These are phyloP conservation scores for Rutstroemia sp. DNA, from an alignment of 2,329 filamentous ascomycete species.

Conservation along the genomic window DNA sequence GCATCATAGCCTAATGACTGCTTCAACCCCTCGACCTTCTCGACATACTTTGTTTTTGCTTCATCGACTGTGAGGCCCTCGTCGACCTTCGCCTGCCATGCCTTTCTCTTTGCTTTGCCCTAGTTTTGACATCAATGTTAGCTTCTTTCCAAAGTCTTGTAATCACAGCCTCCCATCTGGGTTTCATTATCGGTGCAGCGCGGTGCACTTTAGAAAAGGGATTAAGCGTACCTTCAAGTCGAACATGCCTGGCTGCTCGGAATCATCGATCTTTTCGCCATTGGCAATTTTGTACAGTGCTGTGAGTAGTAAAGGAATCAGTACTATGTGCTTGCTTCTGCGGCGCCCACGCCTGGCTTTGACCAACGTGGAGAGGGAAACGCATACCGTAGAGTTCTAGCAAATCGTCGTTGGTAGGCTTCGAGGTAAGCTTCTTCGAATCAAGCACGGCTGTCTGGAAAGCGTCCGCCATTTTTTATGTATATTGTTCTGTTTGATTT, in stretches of 20 bases:
- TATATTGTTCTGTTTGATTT: neutral
- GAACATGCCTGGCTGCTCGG: conserved; percentile 58
- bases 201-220: neutral
- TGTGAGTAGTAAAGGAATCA: conserved; percentile 23
- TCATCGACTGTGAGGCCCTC: conserved; percentile 51
- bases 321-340: neutral
- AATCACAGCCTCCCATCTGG: neutral
- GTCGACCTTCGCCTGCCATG: conserved; percentile 67
- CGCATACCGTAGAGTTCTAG: conserved; percentile 35
- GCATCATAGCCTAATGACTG: conserved; percentile 58
- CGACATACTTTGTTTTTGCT: conserved; percentile 72
- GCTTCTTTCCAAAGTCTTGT: neutral
- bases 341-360: neutral
- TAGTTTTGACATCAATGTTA: neutral
- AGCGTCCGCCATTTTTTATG: conserved; percentile 10
- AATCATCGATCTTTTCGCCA: conserved; percentile 49
- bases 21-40: conserved; percentile 66
- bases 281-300: conserved; percentile 52
- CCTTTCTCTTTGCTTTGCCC: conserved; percentile 73
- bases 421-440: conserved; percentile 59
- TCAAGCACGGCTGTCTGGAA: conserved; percentile 53
- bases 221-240: conserved; percentile 45
- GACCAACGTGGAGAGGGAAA: neutral
- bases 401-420: conserved; percentile 57
- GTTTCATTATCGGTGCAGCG: neutral